Evolutionary conservation across 2,329 filamentous ascomycete species (phyloP).

Genomic region (Microsporum audouinii): DNA sequence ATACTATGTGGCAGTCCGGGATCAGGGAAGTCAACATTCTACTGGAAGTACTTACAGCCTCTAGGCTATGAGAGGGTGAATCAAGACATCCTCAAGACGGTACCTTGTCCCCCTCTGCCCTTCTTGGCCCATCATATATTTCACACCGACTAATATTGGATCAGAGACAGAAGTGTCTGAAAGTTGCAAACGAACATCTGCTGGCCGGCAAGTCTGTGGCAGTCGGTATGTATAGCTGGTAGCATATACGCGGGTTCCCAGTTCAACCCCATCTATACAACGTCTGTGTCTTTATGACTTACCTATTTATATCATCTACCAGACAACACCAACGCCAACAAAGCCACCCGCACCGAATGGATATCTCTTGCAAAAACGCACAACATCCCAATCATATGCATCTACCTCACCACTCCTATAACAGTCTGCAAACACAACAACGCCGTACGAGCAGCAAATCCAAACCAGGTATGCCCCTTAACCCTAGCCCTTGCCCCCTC

Average conservation of each 20-base stretch:
- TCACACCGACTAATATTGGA: not conserved
- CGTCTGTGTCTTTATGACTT: not conserved
- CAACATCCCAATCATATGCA: slow-evolving; percentile 65
- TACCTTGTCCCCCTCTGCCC: slow-evolving; percentile 24
- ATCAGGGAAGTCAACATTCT: slow-evolving; percentile 86
- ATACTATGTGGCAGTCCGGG: slow-evolving; percentile 82
- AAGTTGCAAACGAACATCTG: slow-evolving; percentile 57
- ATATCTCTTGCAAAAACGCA: slow-evolving; percentile 58
- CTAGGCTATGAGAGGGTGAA: slow-evolving; percentile 77
- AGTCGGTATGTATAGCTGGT: slow-evolving; percentile 50
- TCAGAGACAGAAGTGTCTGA: slow-evolving; percentile 54
- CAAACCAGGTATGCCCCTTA: slow-evolving; percentile 24
- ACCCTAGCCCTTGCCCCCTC: not conserved
- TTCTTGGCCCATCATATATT: not conserved
- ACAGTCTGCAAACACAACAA: slow-evolving; percentile 77
- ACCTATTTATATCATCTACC: slow-evolving; percentile 9
- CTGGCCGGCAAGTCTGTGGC: slow-evolving; percentile 56
- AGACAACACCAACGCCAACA: slow-evolving; percentile 95
- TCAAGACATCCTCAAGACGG: slow-evolving; percentile 73
- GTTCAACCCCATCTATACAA: not conserved
- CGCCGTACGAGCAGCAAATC: slow-evolving; percentile 58
- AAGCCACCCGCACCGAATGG: slow-evolving; percentile 68
- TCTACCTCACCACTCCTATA: slow-evolving; percentile 66
- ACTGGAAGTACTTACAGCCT: slow-evolving; percentile 63
- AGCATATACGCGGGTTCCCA: not conserved